Evolutionary conservation across 1,139 yeast species (phyloP), one percentile per base, ranked within the genome.

Genomic region (Saccharomycopsis phalli): DNA sequence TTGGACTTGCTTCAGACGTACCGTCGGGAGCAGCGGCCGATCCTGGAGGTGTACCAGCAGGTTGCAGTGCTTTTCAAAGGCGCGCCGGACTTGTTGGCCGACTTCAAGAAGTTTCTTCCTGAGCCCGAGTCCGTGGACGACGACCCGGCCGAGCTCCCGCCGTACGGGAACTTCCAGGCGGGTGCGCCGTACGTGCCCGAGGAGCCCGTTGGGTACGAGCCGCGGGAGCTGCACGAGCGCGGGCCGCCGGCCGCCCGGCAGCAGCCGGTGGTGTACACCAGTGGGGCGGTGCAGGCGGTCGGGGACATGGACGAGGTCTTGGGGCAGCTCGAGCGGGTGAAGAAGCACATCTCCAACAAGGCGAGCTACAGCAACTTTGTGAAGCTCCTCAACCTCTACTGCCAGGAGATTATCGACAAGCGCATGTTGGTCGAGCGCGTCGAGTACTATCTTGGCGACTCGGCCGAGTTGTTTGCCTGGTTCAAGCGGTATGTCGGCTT

Each of bases 1-100:
- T 68, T 93, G 62, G 99, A 93, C 58, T 91, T 91, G 42, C 67
- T 91, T 53, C 98, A 91, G 59, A 88, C 96, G 30, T 91, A 91
- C 58, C 97, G 91, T 65, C 75, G 95, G 47, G 98, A 91, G 54
- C 95, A 87, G 56, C 81, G 87, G 53, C 95, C 96, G 34, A 91
- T 91, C 45, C 80, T 86, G 40, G 97, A 91, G 55, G 97, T 91
- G 7, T 91, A 91, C 55, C 81, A 86, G 44, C 96, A 91, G 57
- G 96, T 91, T 2, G 84, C 96, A 1, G 71, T 77, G 20, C 67
- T 91, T 42, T 91, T 91, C 64, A 80, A 86, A 45, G 84, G 84
- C 53, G 94, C 96, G 4, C 98, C 97, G 1, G 98, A 91, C 58
- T 69, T 91, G 49, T 65, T 91, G 50, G 95, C 86, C 51, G 98